Conservation (phyloP, 2,329 filamentous ascomycete genomes). For the Ceratocystis lukuohia region DNA sequence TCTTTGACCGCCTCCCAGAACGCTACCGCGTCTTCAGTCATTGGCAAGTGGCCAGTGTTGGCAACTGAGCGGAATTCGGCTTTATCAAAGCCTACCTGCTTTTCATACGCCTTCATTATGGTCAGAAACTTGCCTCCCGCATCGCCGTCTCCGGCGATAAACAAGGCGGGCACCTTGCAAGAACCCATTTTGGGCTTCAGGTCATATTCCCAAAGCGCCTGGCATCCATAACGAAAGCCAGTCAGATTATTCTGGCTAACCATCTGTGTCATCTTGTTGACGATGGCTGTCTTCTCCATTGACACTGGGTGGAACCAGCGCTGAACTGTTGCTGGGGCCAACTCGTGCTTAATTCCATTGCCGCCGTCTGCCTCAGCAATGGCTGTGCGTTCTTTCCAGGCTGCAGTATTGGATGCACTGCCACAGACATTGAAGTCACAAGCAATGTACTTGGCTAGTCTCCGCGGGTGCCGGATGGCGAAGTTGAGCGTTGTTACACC, state of each 20-base stretch:
- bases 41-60: slow-evolving; percentile 65
- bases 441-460: slow-evolving; percentile 49
- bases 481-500: slow-evolving; percentile 66
- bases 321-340: slow-evolving; percentile 58
- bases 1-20: slow-evolving; percentile 51
- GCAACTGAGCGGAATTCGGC: slow-evolving; percentile 53
- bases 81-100: slow-evolving; percentile 39
- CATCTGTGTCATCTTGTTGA: slow-evolving; percentile 50
- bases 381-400: slow-evolving; percentile 65
- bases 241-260: slow-evolving; percentile 55
- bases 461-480: slow-evolving; percentile 49
- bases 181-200: slow-evolving; percentile 42
- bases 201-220: slow-evolving; percentile 60
- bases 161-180: slow-evolving; percentile 46
- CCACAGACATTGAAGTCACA: slow-evolving; percentile 69
- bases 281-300: slow-evolving; percentile 31
- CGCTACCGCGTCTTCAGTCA: slow-evolving; percentile 59
- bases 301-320: slow-evolving; percentile 62
- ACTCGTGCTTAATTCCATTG: slow-evolving; percentile 43
- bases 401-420: slow-evolving; percentile 59
- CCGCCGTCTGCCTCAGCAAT: slow-evolving; percentile 47
- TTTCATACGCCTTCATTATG: slow-evolving; percentile 65
- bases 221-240: slow-evolving; percentile 54
- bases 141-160: slow-evolving; percentile 62
- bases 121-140: slow-evolving; percentile 57